Base-by-base conservation (phyloP, 1,284 basidiomycete genomes). In the Moesziomyces sp. region DNA sequence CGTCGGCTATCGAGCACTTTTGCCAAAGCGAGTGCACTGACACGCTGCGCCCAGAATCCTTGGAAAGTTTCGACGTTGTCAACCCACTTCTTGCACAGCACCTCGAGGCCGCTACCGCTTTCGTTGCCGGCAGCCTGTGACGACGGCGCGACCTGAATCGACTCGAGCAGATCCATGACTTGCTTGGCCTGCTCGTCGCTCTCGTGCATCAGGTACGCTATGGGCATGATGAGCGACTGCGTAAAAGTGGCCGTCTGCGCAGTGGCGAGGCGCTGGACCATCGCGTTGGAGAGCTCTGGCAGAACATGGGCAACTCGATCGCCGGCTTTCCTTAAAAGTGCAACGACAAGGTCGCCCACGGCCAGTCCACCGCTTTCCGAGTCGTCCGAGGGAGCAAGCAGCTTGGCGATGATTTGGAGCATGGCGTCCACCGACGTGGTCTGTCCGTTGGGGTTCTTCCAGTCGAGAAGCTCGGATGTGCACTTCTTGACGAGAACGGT, bases 41-140 rank as follows among this genome's bases (percentile, higher is more conserved):
- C 71, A 5, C 77, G 56, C 40, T 69, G 62, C 11, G 77, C 58
- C 94, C 94, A 97, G 85, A 91, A 93, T 38, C 96, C 95, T 81
- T 94, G 92, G 87, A 98, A 92, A 8, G 92, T 93, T 84, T 93
- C 92, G 26, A 91, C 91, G 78, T 93, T 94, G 82, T 98, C 95
- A 79, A 91, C 93, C 96, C 96, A 98, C 1, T 91, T 91, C 59
- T 90, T 88, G 43, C 96, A 88, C 23, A 99, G 87, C 46, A 97
- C 88, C 71, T 93, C 90, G 16, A 98, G 88, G 0, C 89, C 90
- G 10, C 87, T 88, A 88, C 87, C 46, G 63, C 71, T 18, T 58
- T 52, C 61, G 11, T 48, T 52, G 10, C 34, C 16, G 1, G 52
- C 3, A 18, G 23, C 40, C 10, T 55, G 59, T 3, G 54, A 18